Percentiles rank a stretch among this genome's conserved stretches.
Evolutionary conservation across 176 grass and related monocot species (phyloP).

Genomic region (Oropetium thomaeum): DNA sequence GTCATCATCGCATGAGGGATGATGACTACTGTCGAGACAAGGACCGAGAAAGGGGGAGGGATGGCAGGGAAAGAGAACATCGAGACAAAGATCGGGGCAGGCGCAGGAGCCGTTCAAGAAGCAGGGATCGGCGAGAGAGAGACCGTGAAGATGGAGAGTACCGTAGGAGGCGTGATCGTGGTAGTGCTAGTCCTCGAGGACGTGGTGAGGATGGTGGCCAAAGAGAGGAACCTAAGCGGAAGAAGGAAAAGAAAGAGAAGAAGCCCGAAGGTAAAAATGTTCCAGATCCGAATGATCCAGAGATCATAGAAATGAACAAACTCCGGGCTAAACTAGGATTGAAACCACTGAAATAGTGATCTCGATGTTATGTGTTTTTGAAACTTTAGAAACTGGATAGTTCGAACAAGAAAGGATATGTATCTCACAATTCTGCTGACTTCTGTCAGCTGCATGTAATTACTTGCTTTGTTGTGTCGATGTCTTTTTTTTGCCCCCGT

Average conservation of each 20-base stretch:
- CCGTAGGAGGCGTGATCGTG: slow-evolving; percentile 51
- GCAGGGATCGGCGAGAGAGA: slow-evolving; percentile 63
- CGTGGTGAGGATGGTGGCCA: slow-evolving; percentile 35
- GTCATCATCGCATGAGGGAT: slow-evolving; percentile 47
- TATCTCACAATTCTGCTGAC: slow-evolving; percentile 1
- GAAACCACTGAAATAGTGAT: slow-evolving; percentile 58
- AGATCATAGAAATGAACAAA: slow-evolving; percentile 77
- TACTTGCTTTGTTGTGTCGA: slow-evolving; percentile 2
- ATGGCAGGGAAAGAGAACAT: slow-evolving; percentile 54
- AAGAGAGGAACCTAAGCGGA: slow-evolving; percentile 60
- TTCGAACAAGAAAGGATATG: slow-evolving; percentile 16
- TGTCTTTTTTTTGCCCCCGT: neutral
- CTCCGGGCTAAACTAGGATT: slow-evolving; percentile 57
- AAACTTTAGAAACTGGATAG: neutral
- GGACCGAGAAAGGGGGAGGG: slow-evolving; percentile 55
- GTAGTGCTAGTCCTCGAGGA: slow-evolving; percentile 52
- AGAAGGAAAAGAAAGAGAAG: slow-evolving; percentile 79
- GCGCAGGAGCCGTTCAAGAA: slow-evolving; percentile 61
- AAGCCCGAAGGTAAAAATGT: slow-evolving; percentile 48
- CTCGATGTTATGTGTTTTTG: slow-evolving; percentile 21
- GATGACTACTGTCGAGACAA: slow-evolving; percentile 62
- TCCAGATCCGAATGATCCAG: slow-evolving; percentile 61
- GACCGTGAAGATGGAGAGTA: slow-evolving; percentile 66
- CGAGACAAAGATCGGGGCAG: slow-evolving; percentile 60
- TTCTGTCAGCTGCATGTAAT: slow-evolving; percentile 19